These are phyloP conservation scores for Trichosporon inkin DNA, from an alignment of 1,284 basidiomycete species.

Conservation along the genomic window DNA sequence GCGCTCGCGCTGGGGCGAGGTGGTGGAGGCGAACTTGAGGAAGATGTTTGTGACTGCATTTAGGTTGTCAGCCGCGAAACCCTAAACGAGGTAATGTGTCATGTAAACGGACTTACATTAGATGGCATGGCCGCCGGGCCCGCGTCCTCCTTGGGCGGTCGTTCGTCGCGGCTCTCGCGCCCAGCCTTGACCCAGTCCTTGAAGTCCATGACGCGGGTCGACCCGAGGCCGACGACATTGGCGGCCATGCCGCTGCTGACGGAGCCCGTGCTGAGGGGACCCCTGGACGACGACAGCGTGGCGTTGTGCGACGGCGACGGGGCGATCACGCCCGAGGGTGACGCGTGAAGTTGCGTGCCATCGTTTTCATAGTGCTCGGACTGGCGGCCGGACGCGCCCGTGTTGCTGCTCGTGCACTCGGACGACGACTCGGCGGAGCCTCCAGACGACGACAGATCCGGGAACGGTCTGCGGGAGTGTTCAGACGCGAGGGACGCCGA, in stretches of 20 bases:
- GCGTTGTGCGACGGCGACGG: neutral
- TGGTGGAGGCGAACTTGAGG: neutral
- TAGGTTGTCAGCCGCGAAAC: neutral
- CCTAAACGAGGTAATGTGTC: neutral
- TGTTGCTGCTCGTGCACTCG: conserved; percentile 4
- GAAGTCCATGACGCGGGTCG: conserved; percentile 23
- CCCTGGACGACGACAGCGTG: neutral
- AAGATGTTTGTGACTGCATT: neutral
- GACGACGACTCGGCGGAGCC: conserved; percentile 5
- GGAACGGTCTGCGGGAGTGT: conserved; percentile 1
- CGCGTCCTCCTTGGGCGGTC: neutral
- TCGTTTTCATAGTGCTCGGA: neutral
- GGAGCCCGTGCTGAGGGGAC: conserved; percentile 6
- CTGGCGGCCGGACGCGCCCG: neutral
- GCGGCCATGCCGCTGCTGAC: conserved; percentile 7
- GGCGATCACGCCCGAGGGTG: conserved; percentile 7
- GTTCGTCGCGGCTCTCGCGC: conserved; percentile 11
- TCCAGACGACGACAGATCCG: conserved; percentile 4
- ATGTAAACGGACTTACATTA: neutral
- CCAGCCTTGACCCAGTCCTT: conserved; percentile 28
- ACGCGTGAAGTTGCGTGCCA: neutral
- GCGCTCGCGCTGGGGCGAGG: neutral
- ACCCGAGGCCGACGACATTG: conserved; percentile 18
- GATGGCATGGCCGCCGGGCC: neutral
- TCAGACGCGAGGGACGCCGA: neutral